Percentiles rank a stretch among this genome's conserved stretches.
phyloP scores from a whole-genome alignment of 805 yeast genomes.

The Kockiozyma suomiensis region DNA sequence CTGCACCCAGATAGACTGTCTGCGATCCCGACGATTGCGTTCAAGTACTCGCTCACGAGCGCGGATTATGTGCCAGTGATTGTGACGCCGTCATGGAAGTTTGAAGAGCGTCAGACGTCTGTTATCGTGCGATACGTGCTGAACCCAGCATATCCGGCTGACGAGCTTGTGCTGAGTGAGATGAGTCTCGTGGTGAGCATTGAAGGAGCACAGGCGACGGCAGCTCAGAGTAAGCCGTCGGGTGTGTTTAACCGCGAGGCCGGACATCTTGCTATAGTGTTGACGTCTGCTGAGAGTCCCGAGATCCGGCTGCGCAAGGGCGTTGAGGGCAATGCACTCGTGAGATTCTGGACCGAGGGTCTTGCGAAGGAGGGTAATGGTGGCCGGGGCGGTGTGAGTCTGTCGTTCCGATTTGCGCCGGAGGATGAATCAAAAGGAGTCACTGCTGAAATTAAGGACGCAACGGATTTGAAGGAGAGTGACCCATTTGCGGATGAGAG shows the following conservation, averaged over 20 bases:
- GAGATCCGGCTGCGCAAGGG: conserved; percentile 47
- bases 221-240: conserved; percentile 87
- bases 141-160: conserved; percentile 50
- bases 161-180: conserved; percentile 55
- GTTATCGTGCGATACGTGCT: conserved; percentile 73
- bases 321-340: conserved; percentile 71
- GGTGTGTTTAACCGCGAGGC: conserved; percentile 88
- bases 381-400: conserved; percentile 61
- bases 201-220: conserved; percentile 57
- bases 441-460: conserved; percentile 19
- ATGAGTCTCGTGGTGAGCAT: conserved; percentile 64
- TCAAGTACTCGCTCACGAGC: conserved; percentile 66
- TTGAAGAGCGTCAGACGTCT: conserved; percentile 81
- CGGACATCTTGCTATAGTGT: conserved; percentile 85
- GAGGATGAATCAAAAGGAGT: conserved; percentile 13
- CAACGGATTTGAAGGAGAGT: conserved; percentile 11
- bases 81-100: conserved; percentile 85
- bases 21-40: conserved; percentile 69
- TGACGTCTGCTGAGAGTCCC: conserved; percentile 44
- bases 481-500: conserved; percentile 37
- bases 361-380: conserved; percentile 66
- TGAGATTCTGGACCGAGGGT: conserved; percentile 79
- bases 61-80: conserved; percentile 60
- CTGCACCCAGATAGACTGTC: conserved; percentile 9
- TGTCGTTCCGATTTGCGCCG: conserved; percentile 43